Evolutionary conservation across 345 rosid genomes (phyloP).

Genomic region (Ceriops zippeliana): DNA sequence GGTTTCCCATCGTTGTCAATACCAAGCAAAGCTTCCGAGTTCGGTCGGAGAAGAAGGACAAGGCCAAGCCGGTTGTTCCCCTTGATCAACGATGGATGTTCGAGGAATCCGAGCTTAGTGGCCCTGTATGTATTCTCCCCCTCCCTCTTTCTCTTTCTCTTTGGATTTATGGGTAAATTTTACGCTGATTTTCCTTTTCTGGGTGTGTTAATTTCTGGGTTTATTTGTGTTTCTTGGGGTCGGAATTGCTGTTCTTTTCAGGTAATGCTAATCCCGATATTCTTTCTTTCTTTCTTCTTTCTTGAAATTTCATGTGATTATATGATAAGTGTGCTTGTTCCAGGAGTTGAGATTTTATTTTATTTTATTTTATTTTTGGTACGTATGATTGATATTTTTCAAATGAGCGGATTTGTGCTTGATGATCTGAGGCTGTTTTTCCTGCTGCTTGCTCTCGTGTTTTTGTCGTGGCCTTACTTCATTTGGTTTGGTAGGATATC

Average conservation of each 20-base stretch:
- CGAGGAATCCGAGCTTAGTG: slow-evolving; percentile 27
- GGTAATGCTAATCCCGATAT: background rate
- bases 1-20: background rate
- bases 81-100: slow-evolving; percentile 35
- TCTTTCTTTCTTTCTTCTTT: background rate
- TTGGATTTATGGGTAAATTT: background rate
- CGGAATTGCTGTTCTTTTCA: background rate
- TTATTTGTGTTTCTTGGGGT: background rate
- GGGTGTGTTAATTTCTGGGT: background rate
- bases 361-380: too few relatives aligned
- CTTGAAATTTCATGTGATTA: too few relatives aligned
- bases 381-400: too few relatives aligned
- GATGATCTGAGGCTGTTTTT: background rate
- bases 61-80: slow-evolving; percentile 14
- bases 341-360: too few relatives aligned
- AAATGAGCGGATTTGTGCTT: too few relatives aligned
- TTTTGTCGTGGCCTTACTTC: background rate
- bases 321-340: too few relatives aligned
- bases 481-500: slow-evolving; percentile 57
- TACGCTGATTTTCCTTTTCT: background rate
- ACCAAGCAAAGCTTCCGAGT: slow-evolving; percentile 8
- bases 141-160: too few relatives aligned
- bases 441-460: background rate
- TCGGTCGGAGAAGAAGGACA: slow-evolving; percentile 15
- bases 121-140: slow-evolving; percentile 19